Evolutionary conservation across 2,329 filamentous ascomycete genomes (phyloP), one percentile per base, ranked within the genome.

Genomic region (Lecanicillium sp.): DNA sequence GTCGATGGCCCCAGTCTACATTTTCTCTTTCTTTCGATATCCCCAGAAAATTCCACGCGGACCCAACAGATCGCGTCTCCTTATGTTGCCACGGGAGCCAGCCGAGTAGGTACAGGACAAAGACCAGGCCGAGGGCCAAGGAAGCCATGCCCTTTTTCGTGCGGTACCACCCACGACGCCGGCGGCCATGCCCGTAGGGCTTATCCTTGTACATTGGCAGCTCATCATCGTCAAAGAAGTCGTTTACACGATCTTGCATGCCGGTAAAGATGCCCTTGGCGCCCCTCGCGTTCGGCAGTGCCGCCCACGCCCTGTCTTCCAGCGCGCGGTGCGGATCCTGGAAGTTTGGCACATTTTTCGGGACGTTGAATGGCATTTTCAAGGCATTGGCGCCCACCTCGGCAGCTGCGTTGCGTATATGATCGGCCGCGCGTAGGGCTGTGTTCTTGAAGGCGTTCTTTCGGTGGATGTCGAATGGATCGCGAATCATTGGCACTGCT

Each of bases 161-260:
- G 65, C 77, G 81, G 49, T 77, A 62, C 25, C 77, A 70, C 37
- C 70, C 69, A 45, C 71, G 68, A 49, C 74, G 69, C 44, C 76
- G 77, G 25, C 71, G 65, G 31, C 75, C 70, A 52, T 85, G 81
- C 36, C 72, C 73, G 57, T 86, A 92, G n/a, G 92, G 92, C 61
- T 98, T 98, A 65, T 98, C 92, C 65, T 98, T 98, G 69, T 98
- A 98, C 84, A 97, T 89, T 33, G 92, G 92, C 46, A 98, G 67
- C 42, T 49, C 60, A 25, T 65, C 53, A 45, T 60, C 61, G 28
- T 80, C 76, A 45, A 89, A 80, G 44, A 88, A 72, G 42, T 69
- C 71, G 36, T 74, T 74, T 27, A 87, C 68, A 45, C 74, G 77
- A 50, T 75, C 74, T 35, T 81, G 69, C 29, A 87, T 68, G 34